A percentile compares a stretch with the other conserved stretches of the same genome.
Evolutionary conservation across 1,284 basidiomycete genomes (phyloP).

Genomic region (Cutaneotrichosporon curvatum): DNA sequence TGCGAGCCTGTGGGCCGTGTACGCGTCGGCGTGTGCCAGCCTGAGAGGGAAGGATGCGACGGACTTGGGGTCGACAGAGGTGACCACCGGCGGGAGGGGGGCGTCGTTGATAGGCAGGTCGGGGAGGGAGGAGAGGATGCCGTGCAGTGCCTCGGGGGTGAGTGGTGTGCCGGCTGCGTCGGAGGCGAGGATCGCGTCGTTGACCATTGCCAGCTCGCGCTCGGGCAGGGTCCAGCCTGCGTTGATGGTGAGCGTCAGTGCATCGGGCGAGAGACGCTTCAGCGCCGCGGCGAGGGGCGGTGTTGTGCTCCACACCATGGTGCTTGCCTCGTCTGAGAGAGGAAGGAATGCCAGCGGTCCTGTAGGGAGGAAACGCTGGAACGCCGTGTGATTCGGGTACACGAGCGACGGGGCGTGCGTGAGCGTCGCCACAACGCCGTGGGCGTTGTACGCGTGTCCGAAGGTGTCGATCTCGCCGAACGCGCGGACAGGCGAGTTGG

Average conservation of each 20-base stretch:
- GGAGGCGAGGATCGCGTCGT: slow-evolving; percentile 54
- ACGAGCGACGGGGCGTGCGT: slow-evolving; percentile 54
- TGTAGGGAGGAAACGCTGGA: slow-evolving; percentile 90
- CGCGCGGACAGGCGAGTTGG: slow-evolving; percentile 83
- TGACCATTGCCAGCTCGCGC: slow-evolving; percentile 62
- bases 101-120: slow-evolving; percentile 49
- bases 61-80: slow-evolving; percentile 63
- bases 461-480: slow-evolving; percentile 82
- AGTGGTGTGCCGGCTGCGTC: slow-evolving; percentile 26
- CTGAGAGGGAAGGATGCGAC: slow-evolving; percentile 85
- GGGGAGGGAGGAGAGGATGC: slow-evolving; percentile 28
- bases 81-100: slow-evolving; percentile 67
- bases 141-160: slow-evolving; percentile 17
- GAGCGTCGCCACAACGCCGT: slow-evolving; percentile 87
- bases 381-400: slow-evolving; percentile 69
- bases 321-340: slow-evolving; percentile 65
- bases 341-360: slow-evolving; percentile 93
- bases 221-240: slow-evolving; percentile 84
- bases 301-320: slow-evolving; percentile 91
- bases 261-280: slow-evolving; percentile 58
- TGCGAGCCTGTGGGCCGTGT: slow-evolving; percentile 56
- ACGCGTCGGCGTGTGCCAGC: slow-evolving; percentile 78
- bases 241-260: slow-evolving; percentile 73
- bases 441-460: slow-evolving; percentile 86
- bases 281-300: slow-evolving; percentile 69